These are phyloP conservation scores for Neoboletus subvelutipes DNA, from an alignment of 768 basidiomycete genomes.

Conservation along the genomic window DNA sequence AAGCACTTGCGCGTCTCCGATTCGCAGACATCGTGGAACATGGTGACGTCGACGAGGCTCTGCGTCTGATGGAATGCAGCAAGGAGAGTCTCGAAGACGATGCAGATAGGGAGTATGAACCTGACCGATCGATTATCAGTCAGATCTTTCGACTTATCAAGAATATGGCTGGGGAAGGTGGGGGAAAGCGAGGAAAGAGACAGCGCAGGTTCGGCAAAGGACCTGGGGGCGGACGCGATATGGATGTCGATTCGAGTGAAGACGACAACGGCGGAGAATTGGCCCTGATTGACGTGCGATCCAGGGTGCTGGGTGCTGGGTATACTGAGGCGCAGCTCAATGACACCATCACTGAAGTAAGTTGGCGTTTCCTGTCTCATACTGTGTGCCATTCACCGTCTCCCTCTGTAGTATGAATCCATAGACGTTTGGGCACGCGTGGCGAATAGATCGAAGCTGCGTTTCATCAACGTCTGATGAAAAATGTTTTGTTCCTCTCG, in stretches of 20 bases:
- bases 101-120: constrained; percentile 62
- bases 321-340: constrained; percentile 91
- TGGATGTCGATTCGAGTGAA: constrained; percentile 67
- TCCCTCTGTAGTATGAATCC: constrained; percentile 71
- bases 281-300: constrained; percentile 83
- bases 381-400: constrained; percentile 8
- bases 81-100: constrained; percentile 90
- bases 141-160: constrained; percentile 92
- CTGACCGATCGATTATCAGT: constrained; percentile 76
- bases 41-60: constrained; percentile 92
- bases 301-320: constrained; percentile 80
- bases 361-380: constrained; percentile 23
- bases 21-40: constrained; percentile 78
- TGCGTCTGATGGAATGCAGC: constrained; percentile 95
- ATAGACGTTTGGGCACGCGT: constrained; percentile 78
- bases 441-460: constrained; percentile 81
- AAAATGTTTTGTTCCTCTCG: background rate
- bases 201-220: constrained; percentile 64
- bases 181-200: constrained; percentile 40
- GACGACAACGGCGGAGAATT: constrained; percentile 71
- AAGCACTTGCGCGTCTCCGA: constrained; percentile 90
- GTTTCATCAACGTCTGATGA: constrained; percentile 50
- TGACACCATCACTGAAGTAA: constrained; percentile 78
- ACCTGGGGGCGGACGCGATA: constrained; percentile 66
- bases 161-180: constrained; percentile 62